Evolutionary conservation across 1,139 yeast species (phyloP), one percentile per base, ranked within the genome.

Genomic region (Geotrichum macrosporum): DNA sequence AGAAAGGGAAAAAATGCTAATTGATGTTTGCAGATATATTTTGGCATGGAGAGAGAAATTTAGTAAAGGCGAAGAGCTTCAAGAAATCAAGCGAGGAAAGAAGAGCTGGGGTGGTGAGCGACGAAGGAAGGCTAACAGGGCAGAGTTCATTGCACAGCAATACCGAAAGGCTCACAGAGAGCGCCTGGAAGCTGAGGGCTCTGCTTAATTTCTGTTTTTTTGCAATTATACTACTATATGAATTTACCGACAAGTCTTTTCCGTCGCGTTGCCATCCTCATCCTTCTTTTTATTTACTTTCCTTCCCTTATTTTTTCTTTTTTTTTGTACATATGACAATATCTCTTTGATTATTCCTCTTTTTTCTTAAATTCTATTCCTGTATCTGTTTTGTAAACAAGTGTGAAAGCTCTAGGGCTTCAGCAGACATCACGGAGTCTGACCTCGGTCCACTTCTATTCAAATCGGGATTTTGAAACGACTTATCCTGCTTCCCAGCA

Each of bases 31-130:
- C 64, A 15, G 72, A 67, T 67, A 75, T 52, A 63, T 73, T 22
- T 57, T 74, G 31, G 59, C 60, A 19, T 73, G 76, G 75, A 57
- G 68, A 37, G 73, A 75, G 49, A 66, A 65, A 50, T 74, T 67
- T 56, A 77, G 80, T 62, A 74, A 78, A 57, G 81, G 83, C 50
- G 76, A 75, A 52, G 75, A 77, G 16, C 70, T 84, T 50, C 61
- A 70, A 54, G 86, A 80, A 60, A 75, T 78, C 56, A 76, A 76
- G 58, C 66, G 73, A 56, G 88, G 94, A 13, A 76, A 71, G 68
- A 89, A 88, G 76, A 65, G 71, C 21, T 81, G 81, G 76, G 96
- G 96, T 33, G 96, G 96, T 62, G 96, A 88, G 67, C 77, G 96
- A 65, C 84, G 81, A 58, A 75, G 84, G 52, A 78, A 75, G 61